phyloP scores from a whole-genome alignment of 1,284 basidiomycete species.

The Heterobasidion parviporum region DNA sequence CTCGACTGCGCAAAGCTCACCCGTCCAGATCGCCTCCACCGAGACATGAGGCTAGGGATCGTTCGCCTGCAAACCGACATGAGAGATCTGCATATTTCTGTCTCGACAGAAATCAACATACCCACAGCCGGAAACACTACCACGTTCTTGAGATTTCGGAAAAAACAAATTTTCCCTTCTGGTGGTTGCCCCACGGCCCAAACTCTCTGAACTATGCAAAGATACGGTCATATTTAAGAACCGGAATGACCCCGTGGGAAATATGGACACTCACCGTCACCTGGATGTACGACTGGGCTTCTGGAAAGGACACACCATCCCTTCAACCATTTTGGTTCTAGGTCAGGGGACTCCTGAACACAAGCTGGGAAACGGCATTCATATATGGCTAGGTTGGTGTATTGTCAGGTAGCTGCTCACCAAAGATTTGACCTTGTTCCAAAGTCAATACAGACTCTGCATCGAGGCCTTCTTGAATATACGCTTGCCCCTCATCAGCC shows the following conservation, averaged over 20 bases:
- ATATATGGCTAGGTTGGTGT: not conserved
- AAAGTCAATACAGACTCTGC: conserved; percentile 41
- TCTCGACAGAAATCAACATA: conserved; percentile 14
- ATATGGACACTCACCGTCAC: conserved; percentile 38
- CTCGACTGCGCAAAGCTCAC: conserved; percentile 26
- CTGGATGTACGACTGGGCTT: conserved; percentile 58
- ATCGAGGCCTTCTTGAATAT: conserved; percentile 29
- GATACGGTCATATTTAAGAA: not conserved
- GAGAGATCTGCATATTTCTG: not conserved
- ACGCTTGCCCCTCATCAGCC: conserved; percentile 63
- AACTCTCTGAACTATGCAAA: conserved; percentile 54
- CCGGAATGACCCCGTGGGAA: too few relatives aligned
- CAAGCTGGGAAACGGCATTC: conserved; percentile 31
- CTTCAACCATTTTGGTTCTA: conserved; percentile 39
- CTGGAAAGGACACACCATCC: conserved; percentile 51
- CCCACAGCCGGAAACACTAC: conserved; percentile 65
- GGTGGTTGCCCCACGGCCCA: conserved; percentile 67
- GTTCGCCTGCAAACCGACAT: conserved; percentile 31
- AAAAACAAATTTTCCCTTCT: conserved; percentile 43
- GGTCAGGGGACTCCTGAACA: conserved; percentile 35
- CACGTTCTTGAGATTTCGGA: conserved; percentile 57
- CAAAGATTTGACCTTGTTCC: conserved; percentile 48
- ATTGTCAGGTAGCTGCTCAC: conserved; percentile 19
- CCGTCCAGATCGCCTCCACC: conserved; percentile 73
- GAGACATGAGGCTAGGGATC: conserved; percentile 60